Evolutionary conservation across 768 basidiomycete species (phyloP).

Genomic region (Tylopilus sp.): DNA sequence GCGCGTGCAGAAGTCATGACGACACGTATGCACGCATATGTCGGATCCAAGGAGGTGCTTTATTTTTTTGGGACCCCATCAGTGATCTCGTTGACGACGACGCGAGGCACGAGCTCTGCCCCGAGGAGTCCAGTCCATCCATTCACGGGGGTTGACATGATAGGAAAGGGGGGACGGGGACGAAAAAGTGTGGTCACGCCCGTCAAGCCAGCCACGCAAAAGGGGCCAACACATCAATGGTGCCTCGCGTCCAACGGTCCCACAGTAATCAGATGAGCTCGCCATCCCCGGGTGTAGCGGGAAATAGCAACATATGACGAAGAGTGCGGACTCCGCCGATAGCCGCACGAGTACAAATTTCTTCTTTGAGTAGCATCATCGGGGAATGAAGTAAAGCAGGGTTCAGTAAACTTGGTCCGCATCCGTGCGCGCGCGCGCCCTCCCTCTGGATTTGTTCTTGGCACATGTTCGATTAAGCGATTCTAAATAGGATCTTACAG

Average conservation of each 20-base stretch:
- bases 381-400: too few species aligned
- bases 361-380: neutral
- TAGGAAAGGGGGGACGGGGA: too few species aligned
- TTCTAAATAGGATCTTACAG: neutral
- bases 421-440: too few species aligned
- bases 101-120: neutral
- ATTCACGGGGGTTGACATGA: too few species aligned
- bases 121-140: neutral
- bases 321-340: constrained; percentile 1
- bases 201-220: too few species aligned
- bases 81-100: neutral
- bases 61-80: too few species aligned
- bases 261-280: constrained; percentile 7
- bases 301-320: neutral
- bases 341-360: neutral
- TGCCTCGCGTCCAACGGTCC: constrained; percentile 15
- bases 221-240: constrained; percentile 17
- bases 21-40: too few species aligned
- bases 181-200: too few species aligned
- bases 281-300: constrained; percentile 1
- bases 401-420: too few species aligned
- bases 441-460: too few species aligned
- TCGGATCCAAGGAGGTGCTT: neutral
- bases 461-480: constrained; percentile 2
- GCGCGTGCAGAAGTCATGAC: neutral